These are phyloP conservation scores for Tremellales sp. DNA, from an alignment of 1,284 basidiomycete species.

Conservation along the genomic window DNA sequence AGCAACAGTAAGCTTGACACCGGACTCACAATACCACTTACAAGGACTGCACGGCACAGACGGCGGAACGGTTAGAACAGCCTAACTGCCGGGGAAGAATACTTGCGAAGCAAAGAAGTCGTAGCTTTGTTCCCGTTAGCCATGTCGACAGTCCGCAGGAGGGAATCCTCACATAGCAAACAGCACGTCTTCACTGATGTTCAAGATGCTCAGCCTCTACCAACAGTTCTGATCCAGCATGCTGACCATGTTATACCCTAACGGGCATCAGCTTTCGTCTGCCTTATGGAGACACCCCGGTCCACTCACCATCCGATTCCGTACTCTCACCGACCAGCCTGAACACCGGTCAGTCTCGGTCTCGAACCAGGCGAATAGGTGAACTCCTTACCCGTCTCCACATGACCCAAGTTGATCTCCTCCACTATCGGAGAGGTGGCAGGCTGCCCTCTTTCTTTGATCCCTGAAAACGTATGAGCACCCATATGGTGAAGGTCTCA, in stretches of 20 bases:
- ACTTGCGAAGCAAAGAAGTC: slow-evolving; percentile 46
- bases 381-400: slow-evolving; percentile 42
- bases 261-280: background rate
- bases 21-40: slow-evolving; percentile 12
- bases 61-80: no score
- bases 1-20: background rate
- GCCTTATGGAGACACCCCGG: background rate
- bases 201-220: background rate
- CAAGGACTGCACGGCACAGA: no score
- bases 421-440: slow-evolving; percentile 47
- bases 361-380: background rate
- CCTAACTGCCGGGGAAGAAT: no score
- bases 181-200: slow-evolving; percentile 39
- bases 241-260: slow-evolving; percentile 39
- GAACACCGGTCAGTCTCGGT: background rate
- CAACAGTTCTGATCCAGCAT: background rate
- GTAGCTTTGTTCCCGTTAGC: slow-evolving; percentile 23
- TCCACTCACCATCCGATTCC: slow-evolving; percentile 41
- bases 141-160: background rate
- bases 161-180: slow-evolving; percentile 40
- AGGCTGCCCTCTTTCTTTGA: slow-evolving; percentile 46
- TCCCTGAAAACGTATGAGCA: slow-evolving; percentile 26
- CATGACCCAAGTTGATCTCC: slow-evolving; percentile 43
- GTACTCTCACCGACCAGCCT: slow-evolving; percentile 40
- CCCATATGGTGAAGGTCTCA: background rate